Evolutionary conservation across 148 eudicot genomes (phyloP), one percentile per base, ranked within the genome.

Genomic region (Rhododendron mucronatum): DNA sequence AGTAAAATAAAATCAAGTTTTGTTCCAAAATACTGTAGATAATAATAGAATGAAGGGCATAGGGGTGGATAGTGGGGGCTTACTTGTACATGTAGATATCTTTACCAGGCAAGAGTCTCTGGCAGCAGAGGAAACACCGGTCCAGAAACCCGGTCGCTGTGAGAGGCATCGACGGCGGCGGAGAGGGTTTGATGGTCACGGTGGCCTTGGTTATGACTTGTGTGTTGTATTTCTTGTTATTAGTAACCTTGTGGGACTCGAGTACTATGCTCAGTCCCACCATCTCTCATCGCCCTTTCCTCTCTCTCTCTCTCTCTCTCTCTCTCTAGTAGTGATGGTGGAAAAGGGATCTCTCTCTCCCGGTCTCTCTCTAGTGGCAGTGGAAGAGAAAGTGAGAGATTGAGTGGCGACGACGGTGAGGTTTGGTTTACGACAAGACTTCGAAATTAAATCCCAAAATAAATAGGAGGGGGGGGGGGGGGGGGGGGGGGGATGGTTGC

Each of bases 51-150:
- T 39, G 15, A 44, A 18, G 79, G 45, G 16, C 15, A 5, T 30
- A 55, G 23, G 18, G 78, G 39, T 45, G 47, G 44, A 48, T 2
- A 41, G 15, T 23, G 16, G 35, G 11, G 20, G 77, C 91, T 86
- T 92, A 92, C 93, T 90, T 89, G 91, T 92, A 92, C 92, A 92
- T 92, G 87, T 92, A 92, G 88, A 92, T 90, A 81, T 92, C 93
- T 85, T 86, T 90, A 35, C 88, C 87, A 28, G 90, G 91, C 87
- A 90, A 90, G 57, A 92, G 92, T 37, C 84, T 87, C 75, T 85
- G 83, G 80, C 80, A 77, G 84, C 93, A 92, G 59, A 92, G 91
- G 82, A 83, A 92, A 85, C 93, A 92, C 23, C 55, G 82, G 44
- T 90, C 92, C 12, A 92, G 92, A 82, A 90, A 89, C 48, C 85